Evolutionary conservation across 352 stramenopile species (phyloP).

Genomic region (Phytopythium litorale): DNA sequence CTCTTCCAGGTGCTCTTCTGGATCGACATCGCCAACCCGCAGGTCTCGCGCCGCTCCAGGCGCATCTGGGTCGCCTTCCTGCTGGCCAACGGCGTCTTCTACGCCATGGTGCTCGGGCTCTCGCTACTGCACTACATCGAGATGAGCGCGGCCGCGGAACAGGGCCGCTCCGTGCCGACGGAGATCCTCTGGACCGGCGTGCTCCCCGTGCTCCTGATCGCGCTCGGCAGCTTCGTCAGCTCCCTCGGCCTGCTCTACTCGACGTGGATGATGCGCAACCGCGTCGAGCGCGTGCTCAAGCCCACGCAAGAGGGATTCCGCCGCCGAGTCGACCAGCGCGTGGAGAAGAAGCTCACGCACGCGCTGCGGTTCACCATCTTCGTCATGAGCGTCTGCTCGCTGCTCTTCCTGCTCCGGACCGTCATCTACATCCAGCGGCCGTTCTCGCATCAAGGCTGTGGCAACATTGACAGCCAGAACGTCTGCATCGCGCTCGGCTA

Average conservation of each 20-base stretch:
- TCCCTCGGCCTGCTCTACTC: constrained; percentile 72
- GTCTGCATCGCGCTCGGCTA: constrained; percentile 74
- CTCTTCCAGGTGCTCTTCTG: constrained; percentile 86
- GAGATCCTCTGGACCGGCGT: constrained; percentile 44
- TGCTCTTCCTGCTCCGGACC: constrained; percentile 64
- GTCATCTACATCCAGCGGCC: constrained; percentile 81
- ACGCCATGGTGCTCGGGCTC: constrained; percentile 58
- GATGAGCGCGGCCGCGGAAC: constrained; percentile 15
- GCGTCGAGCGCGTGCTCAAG: constrained; percentile 64
- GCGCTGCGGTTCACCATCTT: constrained; percentile 67
- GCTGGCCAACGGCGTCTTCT: constrained; percentile 69
- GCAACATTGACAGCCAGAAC: constrained; percentile 52
- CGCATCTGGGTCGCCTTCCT: constrained; percentile 78
- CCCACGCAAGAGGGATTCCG: constrained; percentile 36
- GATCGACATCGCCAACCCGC: constrained; percentile 85
- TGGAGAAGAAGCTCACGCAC: constrained; percentile 68
- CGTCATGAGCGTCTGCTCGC: constrained; percentile 65
- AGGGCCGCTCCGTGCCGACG: constrained; percentile 12
- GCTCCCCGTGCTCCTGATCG: constrained; percentile 65
- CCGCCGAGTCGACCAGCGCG: constrained; percentile 47
- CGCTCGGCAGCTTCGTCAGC: constrained; percentile 57
- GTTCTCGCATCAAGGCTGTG: constrained; percentile 71
- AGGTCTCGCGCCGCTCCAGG: constrained; percentile 61
- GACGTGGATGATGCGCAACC: constrained; percentile 64
- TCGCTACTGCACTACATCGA: constrained; percentile 40